Base-by-base conservation (phyloP, 768 basidiomycete genomes). In the Agrocybe pediades region DNA sequence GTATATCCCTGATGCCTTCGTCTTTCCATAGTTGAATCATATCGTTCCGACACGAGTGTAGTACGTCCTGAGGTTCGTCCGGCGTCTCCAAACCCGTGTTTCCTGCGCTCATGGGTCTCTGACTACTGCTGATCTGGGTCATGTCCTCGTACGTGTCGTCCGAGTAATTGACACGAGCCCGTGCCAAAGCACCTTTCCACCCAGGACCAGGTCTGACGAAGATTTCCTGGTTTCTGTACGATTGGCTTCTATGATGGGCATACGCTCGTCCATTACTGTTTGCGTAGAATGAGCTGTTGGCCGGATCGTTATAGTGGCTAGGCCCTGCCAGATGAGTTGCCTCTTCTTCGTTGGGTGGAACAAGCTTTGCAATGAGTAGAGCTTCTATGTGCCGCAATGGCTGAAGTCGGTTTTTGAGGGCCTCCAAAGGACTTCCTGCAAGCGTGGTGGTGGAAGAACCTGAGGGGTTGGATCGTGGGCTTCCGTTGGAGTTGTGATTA, bases 11-110 rank as follows among this genome's bases (percentile, higher is more conserved):
- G n/a, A 91, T 75, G 6, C 73, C 70, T 0, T 79, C 74, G 58
- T 91, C 88, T 42, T 72, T 65, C 90, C 90, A 92, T 1, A 92
- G 74, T 41, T 74, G 70, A 29, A 80, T 76, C 79, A 91, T 87
- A 54, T 89, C 89, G 27, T 74, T 77, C 11, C 76, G 67, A 61
- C 84, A 85, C 15, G 81, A 77, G 58, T 85, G 65, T 11, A 90
- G 65, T 9, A 88, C 75, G 16, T 82, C 74, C 43, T 85, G 84
- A 0, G 85, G 76, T 58, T 87, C 88, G 51, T 83, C 80, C 15
- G 72, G 72, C 11, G 79, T 78, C 57, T 79, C 77, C 39, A 77
- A 53, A 0, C 76, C 77, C 2, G 74, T 75, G 45, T 73, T 77
- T 5, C 77, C 77, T 2, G 77, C 75, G 53, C 77, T 77, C 46